phyloP scores from a whole-genome alignment of 2,329 filamentous ascomycete genomes.

The Neoscytalidium dimidiatum region DNA sequence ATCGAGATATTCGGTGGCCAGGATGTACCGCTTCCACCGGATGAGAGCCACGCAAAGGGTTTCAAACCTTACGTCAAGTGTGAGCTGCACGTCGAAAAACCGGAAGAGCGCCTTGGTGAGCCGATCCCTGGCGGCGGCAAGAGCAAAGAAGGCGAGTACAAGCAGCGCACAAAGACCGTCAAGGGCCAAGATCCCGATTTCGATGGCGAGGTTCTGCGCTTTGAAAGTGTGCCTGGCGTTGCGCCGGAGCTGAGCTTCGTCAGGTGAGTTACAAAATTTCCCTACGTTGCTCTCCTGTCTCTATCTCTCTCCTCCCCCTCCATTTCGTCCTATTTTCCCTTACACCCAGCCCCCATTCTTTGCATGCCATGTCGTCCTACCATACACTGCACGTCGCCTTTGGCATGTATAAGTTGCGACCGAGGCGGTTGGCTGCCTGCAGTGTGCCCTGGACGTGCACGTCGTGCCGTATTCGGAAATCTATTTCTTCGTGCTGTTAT shows the following conservation, averaged over 20 bases:
- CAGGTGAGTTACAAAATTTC: constrained; percentile 39
- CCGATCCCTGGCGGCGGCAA: constrained; percentile 49
- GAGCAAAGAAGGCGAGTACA: constrained; percentile 55
- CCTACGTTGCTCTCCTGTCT: constrained; percentile 17
- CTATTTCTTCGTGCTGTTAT: background rate
- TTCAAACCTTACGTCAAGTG: constrained; percentile 78
- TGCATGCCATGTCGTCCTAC: background rate
- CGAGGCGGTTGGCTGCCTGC: background rate
- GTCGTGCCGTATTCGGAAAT: background rate
- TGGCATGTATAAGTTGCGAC: background rate
- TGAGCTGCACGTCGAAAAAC: constrained; percentile 77
- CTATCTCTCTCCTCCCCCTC: background rate
- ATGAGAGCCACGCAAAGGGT: constrained; percentile 52
- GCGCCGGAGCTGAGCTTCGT: constrained; percentile 51
- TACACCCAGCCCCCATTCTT: constrained; percentile 3
- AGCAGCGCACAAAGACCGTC: constrained; percentile 48
- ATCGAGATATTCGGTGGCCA: constrained; percentile 79
- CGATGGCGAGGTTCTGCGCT: constrained; percentile 45
- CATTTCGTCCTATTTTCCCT: background rate
- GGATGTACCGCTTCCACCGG: constrained; percentile 66
- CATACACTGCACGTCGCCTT: background rate
- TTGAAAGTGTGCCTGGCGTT: constrained; percentile 45
- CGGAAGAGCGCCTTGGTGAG: constrained; percentile 48
- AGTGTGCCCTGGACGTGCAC: background rate
- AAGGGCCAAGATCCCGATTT: constrained; percentile 49